Base-by-base conservation (phyloP, 345 rosid genomes). In the Hibiscus syriacus region DNA sequence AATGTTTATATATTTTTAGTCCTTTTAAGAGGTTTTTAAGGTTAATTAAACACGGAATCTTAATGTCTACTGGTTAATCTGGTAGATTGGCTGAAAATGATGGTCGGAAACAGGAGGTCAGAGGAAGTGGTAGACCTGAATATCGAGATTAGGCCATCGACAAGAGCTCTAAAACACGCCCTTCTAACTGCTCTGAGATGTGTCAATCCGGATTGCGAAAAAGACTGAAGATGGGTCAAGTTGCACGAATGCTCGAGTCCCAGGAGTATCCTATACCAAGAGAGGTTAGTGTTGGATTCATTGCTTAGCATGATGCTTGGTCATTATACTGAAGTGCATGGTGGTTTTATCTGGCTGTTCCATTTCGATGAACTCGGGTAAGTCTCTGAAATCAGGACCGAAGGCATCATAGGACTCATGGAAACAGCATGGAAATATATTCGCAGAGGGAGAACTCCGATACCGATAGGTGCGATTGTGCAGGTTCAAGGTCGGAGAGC, bases 81-180 rank as follows among this genome's bases (percentile, higher is more conserved):
- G 70, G 97, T n/a, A 14, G 98, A 94, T 74, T 94, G 99, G 99
- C 79, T 92, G 72, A 94, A 94, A 84, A 88, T 92, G 98, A 94
- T 94, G 99, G 98, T 95, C 2, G 98, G 93, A 64, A 89, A 77
- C 71, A 81, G 98, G 80, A 81, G 90, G 64, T 90, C 99, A 16
- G 98, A 95, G 67, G 98, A 92, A 80, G 97, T 92, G 64, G 78
- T 92, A 19, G 99, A 95, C 73, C 97, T 94, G 5, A 86, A 84
- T 71, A 93, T 95, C 0, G 96, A 95, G 73, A 82, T 72, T 19
- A 85, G 82, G 78, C 99, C 99, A 69, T 82, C 98, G 19, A 92
- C 97, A 58, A 81, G 98, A 73, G 89, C 90, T 39, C 74, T 95
- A 30, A 95, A 95, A 64, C 89, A 98, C 6, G 83, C 94, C 55